phyloP scores from a whole-genome alignment of 2,329 filamentous ascomycete genomes.

The Chaetomium globosum region DNA sequence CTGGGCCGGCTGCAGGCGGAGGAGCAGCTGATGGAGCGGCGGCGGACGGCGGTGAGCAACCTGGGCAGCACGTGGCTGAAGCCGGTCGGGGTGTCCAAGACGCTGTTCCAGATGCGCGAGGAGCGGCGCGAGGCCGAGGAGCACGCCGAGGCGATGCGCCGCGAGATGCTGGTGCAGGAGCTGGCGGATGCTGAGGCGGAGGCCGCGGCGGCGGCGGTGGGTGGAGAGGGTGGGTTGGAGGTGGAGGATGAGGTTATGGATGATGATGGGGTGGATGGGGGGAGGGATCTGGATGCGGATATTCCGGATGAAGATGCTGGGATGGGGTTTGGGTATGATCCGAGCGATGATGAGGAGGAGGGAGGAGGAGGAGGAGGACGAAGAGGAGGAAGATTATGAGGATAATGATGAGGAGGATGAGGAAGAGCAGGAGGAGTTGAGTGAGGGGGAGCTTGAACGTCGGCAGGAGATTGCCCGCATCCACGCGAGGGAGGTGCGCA shows the following conservation, averaged over 20 bases:
- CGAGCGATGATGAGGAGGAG: conserved; percentile 48
- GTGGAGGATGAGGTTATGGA: conserved; percentile 41
- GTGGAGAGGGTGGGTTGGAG: conserved; percentile 43
- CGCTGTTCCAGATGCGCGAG: conserved; percentile 84
- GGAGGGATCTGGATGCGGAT: conserved; percentile 70
- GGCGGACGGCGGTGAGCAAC: conserved; percentile 78
- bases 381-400: conserved; percentile 46
- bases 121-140: conserved; percentile 88
- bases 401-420: conserved; percentile 42
- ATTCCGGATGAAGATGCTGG: conserved; percentile 67
- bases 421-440: conserved; percentile 37
- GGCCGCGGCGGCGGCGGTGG: conserved; percentile 41
- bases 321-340: conserved; percentile 56
- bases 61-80: conserved; percentile 91
- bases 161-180: conserved; percentile 72
- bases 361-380: conserved; percentile 47
- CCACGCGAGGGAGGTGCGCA: conserved; percentile 62
- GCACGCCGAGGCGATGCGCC: conserved; percentile 71
- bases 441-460: conserved; percentile 23
- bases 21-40: conserved; percentile 73
- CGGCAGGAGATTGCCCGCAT: conserved; percentile 51
- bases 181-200: conserved; percentile 65
- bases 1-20: conserved; percentile 73
- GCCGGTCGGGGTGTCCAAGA: conserved; percentile 85
- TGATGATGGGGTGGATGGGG: conserved; percentile 42